Conservation (phyloP, 2,329 filamentous ascomycete species). For the Hymenoscyphus repandus region DNA sequence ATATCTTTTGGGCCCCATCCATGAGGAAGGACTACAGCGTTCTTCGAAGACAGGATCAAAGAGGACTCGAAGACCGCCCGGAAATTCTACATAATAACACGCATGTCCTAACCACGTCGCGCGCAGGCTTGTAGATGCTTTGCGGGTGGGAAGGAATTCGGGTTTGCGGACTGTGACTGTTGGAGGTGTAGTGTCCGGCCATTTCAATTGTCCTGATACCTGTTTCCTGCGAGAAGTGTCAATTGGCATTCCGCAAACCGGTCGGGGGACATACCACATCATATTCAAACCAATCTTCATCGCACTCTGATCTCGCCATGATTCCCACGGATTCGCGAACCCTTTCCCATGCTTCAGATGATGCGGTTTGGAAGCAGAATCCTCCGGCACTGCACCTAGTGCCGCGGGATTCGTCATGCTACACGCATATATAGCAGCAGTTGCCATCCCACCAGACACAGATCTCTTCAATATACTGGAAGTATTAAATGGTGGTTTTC, state of each 20-base stretch:
- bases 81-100: constrained; percentile 89
- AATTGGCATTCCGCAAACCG: background rate
- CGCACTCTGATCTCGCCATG: constrained; percentile 37
- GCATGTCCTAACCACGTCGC: constrained; percentile 95
- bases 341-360: constrained; percentile 48
- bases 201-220: constrained; percentile 21
- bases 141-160: constrained; percentile 49
- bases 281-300: constrained; percentile 34
- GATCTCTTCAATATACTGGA: background rate
- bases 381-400: constrained; percentile 27
- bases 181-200: constrained; percentile 56
- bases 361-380: constrained; percentile 40
- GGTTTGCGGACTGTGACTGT: constrained; percentile 56
- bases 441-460: constrained; percentile 20
- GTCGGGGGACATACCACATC: constrained; percentile 31
- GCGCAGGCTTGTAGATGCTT: constrained; percentile 53
- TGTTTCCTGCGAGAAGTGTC: constrained; percentile 10
- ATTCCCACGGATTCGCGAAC: constrained; percentile 53
- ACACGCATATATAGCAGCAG: constrained; percentile 22
- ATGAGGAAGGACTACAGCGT: constrained; percentile 72
- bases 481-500: background rate
- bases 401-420: constrained; percentile 21
- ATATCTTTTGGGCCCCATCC: constrained; percentile 69
- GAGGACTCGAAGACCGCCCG: constrained; percentile 76
- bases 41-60: constrained; percentile 94